A percentile compares a stretch with the other conserved stretches of the same genome.
phyloP scores from a whole-genome alignment of 1,139 yeast genomes.

The Debaryomyces coudertii region DNA sequence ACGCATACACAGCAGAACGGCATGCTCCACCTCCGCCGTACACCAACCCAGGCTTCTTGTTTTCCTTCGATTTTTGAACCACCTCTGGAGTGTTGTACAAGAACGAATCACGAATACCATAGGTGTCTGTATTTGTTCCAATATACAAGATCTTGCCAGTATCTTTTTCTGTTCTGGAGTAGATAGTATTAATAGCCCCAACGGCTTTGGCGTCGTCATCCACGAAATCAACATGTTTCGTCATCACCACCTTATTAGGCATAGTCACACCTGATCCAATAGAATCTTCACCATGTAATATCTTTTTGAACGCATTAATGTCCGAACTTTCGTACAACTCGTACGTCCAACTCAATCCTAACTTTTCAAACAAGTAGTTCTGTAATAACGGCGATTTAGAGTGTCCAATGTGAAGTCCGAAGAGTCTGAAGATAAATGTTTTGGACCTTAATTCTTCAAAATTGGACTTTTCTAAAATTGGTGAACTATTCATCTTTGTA shows the following conservation, averaged over 20 bases:
- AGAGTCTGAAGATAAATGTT: constrained; percentile 6
- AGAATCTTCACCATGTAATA: constrained; percentile 17
- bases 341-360: constrained; percentile 22
- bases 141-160: constrained; percentile 18
- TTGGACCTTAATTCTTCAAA: constrained; percentile 11
- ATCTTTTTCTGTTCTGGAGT: constrained; percentile 20
- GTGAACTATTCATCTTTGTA: neutral
- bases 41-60: constrained; percentile 26
- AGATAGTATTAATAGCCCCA: constrained; percentile 35
- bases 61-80: constrained; percentile 11
- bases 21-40: constrained; percentile 41
- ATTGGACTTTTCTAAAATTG: constrained; percentile 1
- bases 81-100: constrained; percentile 17
- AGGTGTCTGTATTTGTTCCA: constrained; percentile 35
- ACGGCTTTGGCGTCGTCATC: constrained; percentile 30
- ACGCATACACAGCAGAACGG: constrained; percentile 33
- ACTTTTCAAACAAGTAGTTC: constrained; percentile 21
- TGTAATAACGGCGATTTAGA: constrained; percentile 26
- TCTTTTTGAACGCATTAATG: constrained; percentile 19
- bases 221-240: constrained; percentile 26
- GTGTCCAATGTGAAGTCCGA: constrained; percentile 20
- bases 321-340: constrained; percentile 23
- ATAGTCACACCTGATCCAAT: constrained; percentile 33
- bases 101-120: constrained; percentile 32
- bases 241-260: constrained; percentile 31